A percentile compares a stretch with the other conserved stretches of the same genome.
phyloP scores from a whole-genome alignment of 352 stramenopile genomes.

The Albugo laibachii region DNA sequence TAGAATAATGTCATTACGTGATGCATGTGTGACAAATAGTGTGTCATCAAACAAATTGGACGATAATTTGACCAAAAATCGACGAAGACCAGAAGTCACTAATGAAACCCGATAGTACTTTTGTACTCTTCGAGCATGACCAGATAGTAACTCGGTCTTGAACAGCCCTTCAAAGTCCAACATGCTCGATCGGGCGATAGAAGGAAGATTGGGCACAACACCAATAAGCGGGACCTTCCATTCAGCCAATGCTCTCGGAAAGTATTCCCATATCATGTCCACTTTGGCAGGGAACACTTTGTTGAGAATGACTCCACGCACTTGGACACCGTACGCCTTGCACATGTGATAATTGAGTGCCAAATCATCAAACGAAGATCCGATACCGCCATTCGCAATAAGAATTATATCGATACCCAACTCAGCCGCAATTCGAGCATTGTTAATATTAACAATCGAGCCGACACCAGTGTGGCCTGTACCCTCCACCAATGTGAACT shows the following conservation, averaged over 20 bases:
- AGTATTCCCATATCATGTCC: constrained; percentile 75
- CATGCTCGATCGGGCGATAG: constrained; percentile 66
- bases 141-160: constrained; percentile 36
- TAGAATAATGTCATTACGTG: constrained; percentile 81
- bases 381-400: constrained; percentile 91
- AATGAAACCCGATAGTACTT: constrained; percentile 61
- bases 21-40: constrained; percentile 80
- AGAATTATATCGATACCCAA: constrained; percentile 88
- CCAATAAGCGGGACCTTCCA: constrained; percentile 69
- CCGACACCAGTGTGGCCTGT: constrained; percentile 91
- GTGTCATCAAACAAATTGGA: constrained; percentile 50
- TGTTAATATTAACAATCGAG: constrained; percentile 91
- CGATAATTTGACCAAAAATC: constrained; percentile 70
- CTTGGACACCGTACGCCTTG: constrained; percentile 80
- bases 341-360: constrained; percentile 88
- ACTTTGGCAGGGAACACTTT: constrained; percentile 78
- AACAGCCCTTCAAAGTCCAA: constrained; percentile 82
- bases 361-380: constrained; percentile 85
- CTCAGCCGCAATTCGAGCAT: constrained; percentile 84
- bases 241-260: constrained; percentile 60
- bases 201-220: constrained; percentile 60
- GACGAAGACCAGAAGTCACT: constrained; percentile 66
- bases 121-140: constrained; percentile 31
- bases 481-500: constrained; percentile 70
- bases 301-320: constrained; percentile 93